A percentile compares a stretch with the other conserved stretches of the same genome.
Evolutionary conservation across 2,329 filamentous ascomycete species (phyloP).

Genomic region (Cladosporium austrohemisphaericum): DNA sequence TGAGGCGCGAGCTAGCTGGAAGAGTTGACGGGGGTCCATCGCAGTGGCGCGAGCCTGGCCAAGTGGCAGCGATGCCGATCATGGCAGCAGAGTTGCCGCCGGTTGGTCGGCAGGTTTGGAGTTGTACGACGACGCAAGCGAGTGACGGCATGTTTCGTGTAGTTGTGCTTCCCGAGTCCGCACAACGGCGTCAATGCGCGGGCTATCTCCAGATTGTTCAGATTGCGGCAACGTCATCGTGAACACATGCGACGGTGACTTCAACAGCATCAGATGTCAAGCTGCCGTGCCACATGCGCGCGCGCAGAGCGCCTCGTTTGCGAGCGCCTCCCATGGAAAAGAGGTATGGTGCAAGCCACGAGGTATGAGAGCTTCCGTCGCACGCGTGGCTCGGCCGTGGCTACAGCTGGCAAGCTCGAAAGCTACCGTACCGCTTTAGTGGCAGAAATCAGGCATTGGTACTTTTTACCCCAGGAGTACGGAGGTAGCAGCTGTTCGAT

Average conservation of each 20-base stretch:
- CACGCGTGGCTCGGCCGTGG: slow-evolving; percentile 1
- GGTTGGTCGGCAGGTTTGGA: slow-evolving; percentile 15
- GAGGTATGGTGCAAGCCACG: neutral
- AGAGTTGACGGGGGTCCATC: neutral
- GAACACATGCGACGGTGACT: too few relatives aligned
- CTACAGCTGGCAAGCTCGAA: neutral
- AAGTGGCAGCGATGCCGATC: slow-evolving; percentile 6
- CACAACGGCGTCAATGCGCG: slow-evolving; percentile 4
- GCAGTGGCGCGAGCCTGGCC: slow-evolving; percentile 4
- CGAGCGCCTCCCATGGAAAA: too few relatives aligned
- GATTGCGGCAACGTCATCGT: slow-evolving; percentile 1
- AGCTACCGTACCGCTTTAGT: too few relatives aligned
- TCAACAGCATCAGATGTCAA: too few relatives aligned
- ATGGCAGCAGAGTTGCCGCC: slow-evolving; percentile 1
- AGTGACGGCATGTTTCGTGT: slow-evolving; percentile 13
- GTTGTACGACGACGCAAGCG: slow-evolving; percentile 10
- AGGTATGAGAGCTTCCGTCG: neutral
- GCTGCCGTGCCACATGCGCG: too few relatives aligned
- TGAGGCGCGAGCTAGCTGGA: slow-evolving; percentile 8
- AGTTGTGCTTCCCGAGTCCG: neutral
- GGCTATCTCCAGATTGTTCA: slow-evolving; percentile 1
- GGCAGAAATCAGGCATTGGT: too few relatives aligned
- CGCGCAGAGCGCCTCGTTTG: too few relatives aligned
- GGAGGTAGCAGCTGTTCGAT: slow-evolving; percentile 7
- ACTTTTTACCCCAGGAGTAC: too few relatives aligned